A percentile compares a stretch with the other conserved stretches of the same genome.
phyloP scores from a whole-genome alignment of 2,329 filamentous ascomycete genomes.

The Beauveria sp. region DNA sequence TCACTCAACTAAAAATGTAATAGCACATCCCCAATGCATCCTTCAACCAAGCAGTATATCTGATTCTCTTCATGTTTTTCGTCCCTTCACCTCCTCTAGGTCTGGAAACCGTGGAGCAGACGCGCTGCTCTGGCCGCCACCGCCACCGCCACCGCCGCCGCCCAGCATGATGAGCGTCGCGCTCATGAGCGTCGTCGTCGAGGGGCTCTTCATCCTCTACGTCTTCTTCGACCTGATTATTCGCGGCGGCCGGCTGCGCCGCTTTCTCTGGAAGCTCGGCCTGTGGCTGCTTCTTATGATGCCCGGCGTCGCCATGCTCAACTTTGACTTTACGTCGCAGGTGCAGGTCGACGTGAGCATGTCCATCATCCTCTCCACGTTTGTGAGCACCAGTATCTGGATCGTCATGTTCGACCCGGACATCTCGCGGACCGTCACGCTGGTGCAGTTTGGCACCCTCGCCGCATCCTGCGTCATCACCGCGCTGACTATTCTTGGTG shows the following conservation, averaged over 20 bases:
- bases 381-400: slow-evolving; percentile 3
- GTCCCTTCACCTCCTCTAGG: neutral
- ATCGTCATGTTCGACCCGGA: slow-evolving; percentile 4
- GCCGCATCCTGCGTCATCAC: neutral
- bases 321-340: slow-evolving; percentile 4
- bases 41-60: neutral
- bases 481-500: neutral
- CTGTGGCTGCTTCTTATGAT: neutral
- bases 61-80: neutral
- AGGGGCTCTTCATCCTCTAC: neutral
- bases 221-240: neutral
- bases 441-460: slow-evolving; percentile 2
- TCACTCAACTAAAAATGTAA: neutral
- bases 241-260: neutral
- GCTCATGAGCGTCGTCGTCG: neutral
- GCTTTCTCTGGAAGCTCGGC: slow-evolving; percentile 2
- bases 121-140: neutral
- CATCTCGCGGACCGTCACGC: neutral
- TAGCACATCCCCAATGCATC: neutral
- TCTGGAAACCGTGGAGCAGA: neutral
- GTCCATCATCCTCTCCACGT: neutral
- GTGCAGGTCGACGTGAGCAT: neutral
- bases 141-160: neutral
- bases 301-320: slow-evolving; percentile 1
- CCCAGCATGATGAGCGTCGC: neutral